Conservation (phyloP, 805 yeast genomes). For the Metschnikowia colocasiae region DNA sequence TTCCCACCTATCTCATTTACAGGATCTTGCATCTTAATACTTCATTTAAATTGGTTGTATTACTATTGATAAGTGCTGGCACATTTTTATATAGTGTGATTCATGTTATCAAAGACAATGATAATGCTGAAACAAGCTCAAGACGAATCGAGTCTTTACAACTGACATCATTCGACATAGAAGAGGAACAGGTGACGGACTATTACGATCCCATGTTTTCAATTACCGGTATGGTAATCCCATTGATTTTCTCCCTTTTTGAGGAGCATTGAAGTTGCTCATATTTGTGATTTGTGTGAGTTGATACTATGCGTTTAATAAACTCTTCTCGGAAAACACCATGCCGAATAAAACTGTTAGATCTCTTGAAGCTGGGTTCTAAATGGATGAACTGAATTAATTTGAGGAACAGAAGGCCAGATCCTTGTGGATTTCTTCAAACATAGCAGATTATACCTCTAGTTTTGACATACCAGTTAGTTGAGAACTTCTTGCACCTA, state of each 20-base stretch:
- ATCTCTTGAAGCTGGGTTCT: no score
- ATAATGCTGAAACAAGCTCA: not conserved
- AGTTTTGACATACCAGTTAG: no score
- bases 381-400: not conserved
- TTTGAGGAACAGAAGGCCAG: not conserved
- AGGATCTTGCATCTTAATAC: slow-evolving; percentile 24
- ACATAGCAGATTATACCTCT: not conserved
- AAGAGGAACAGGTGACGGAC: not conserved
- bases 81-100: slow-evolving; percentile 69
- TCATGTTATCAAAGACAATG: slow-evolving; percentile 50
- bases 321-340: not conserved
- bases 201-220: slow-evolving; percentile 6
- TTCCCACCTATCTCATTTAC: slow-evolving; percentile 45
- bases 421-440: no score
- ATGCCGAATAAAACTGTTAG: no score
- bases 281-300: not conserved
- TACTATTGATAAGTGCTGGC: slow-evolving; percentile 65
- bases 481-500: no score
- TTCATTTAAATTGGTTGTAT: slow-evolving; percentile 47
- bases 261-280: slow-evolving; percentile 6
- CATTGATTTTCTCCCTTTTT: slow-evolving; percentile 14
- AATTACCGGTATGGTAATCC: slow-evolving; percentile 13
- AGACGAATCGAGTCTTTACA: slow-evolving; percentile 11
- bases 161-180: slow-evolving; percentile 7
- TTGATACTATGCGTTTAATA: not conserved